Percentiles rank a stretch among this genome's conserved stretches.
phyloP scores from a whole-genome alignment of 2,329 filamentous ascomycete species.

The Helminthosporium solani region DNA sequence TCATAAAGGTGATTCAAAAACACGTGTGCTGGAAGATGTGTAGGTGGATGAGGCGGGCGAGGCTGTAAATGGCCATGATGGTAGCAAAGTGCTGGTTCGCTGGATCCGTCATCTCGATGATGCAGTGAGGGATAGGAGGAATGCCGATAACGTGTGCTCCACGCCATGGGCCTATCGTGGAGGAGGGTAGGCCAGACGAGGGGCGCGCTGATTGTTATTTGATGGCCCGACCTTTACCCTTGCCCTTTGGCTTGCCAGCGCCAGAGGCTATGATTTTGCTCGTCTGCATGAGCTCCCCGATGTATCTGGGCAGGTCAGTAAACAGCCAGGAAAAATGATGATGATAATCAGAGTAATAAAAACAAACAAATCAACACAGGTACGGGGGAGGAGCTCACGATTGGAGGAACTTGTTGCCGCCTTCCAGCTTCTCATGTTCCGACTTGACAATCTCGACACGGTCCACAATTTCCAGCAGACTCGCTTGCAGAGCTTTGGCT shows the following conservation, averaged over 20 bases:
- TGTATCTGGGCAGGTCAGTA: slow-evolving; percentile 68
- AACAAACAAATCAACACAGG: too few species aligned
- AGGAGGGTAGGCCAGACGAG: slow-evolving; percentile 13
- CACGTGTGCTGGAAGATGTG: slow-evolving; percentile 14
- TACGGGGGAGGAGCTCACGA: slow-evolving; percentile 51
- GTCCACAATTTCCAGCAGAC: slow-evolving; percentile 84
- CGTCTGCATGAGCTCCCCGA: slow-evolving; percentile 88
- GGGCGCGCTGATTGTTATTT: slow-evolving; percentile 37
- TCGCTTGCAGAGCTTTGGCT: slow-evolving; percentile 84
- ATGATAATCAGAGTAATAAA: too few species aligned
- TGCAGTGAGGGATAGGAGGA: slow-evolving; percentile 26
- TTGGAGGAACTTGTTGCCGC: slow-evolving; percentile 94
- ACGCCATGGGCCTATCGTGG: slow-evolving; percentile 16
- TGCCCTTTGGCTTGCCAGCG: slow-evolving; percentile 53
- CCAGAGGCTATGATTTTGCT: slow-evolving; percentile 59
- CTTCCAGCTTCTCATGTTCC: slow-evolving; percentile 95
- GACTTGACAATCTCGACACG: slow-evolving; percentile 91
- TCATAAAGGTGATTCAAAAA: slow-evolving; percentile 31
- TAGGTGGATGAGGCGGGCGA: slow-evolving; percentile 23
- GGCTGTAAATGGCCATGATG: slow-evolving; percentile 36
- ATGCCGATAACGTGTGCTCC: slow-evolving; percentile 30
- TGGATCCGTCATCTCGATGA: slow-evolving; percentile 34
- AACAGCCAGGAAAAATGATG: too few species aligned
- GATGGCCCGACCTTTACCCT: slow-evolving; percentile 40
- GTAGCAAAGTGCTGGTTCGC: slow-evolving; percentile 32